A percentile compares a stretch with the other conserved stretches of the same genome.
Conservation (phyloP, 164 flowering plant species). For the Berberis vulgaris region DNA sequence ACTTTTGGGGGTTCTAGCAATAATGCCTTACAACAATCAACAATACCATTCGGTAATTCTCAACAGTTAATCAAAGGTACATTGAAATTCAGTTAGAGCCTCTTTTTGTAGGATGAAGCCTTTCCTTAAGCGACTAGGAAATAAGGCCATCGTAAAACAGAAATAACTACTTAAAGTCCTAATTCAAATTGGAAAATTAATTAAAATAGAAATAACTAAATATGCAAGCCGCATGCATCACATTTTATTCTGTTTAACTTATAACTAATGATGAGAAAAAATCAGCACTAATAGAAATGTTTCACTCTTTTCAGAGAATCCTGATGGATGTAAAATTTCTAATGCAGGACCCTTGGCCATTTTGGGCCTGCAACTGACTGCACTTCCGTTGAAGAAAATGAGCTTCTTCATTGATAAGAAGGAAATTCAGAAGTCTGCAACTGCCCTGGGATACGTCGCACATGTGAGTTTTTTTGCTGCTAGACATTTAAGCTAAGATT, state of each 20-base stretch:
- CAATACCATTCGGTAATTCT: no score
- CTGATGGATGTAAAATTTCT: constrained; percentile 35
- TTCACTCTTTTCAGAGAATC: constrained; percentile 31
- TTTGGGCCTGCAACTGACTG: constrained; percentile 56
- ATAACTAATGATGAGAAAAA: not conserved
- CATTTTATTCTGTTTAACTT: not conserved
- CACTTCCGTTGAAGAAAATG: constrained; percentile 67
- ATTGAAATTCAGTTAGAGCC: no score
- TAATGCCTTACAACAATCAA: no score
- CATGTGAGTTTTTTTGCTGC: constrained; percentile 52
- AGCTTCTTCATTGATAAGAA: constrained; percentile 88
- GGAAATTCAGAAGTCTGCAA: constrained; percentile 80
- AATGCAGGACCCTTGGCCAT: constrained; percentile 62
- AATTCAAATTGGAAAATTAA: no score
- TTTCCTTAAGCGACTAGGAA: no score
- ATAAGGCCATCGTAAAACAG: no score
- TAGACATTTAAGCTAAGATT: not conserved
- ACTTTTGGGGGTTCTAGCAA: no score
- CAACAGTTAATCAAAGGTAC: no score
- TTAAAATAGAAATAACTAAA: no score
- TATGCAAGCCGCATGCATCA: no score
- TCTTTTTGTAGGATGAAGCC: no score
- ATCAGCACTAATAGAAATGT: not conserved
- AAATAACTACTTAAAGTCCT: no score
- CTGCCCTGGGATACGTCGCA: constrained; percentile 86